Conservation (phyloP, 139 green algal genomes). For the Coccomyxa sp. region DNA sequence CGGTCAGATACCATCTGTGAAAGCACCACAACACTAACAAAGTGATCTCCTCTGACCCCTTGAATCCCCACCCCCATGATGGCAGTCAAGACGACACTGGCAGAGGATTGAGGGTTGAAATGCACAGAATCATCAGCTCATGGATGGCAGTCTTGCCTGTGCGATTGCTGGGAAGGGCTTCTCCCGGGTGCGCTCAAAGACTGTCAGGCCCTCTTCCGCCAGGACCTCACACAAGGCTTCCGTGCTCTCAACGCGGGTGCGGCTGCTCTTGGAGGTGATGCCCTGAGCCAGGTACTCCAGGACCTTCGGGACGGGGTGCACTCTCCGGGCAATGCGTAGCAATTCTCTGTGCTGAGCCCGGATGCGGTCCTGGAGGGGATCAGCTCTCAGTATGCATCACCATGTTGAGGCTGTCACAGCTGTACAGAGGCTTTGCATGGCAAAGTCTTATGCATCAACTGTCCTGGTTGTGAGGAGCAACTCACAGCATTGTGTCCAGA, state of each 20-base stretch:
- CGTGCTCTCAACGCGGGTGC: constrained; percentile 79
- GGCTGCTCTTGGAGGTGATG: constrained; percentile 86
- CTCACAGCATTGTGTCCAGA: constrained; percentile 77
- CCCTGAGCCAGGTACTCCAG: constrained; percentile 55
- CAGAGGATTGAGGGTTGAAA: background rate
- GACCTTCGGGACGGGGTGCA: constrained; percentile 47
- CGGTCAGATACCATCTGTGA: constrained; percentile 70
- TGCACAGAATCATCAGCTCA: too few species aligned
- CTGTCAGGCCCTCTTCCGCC: constrained; percentile 11
- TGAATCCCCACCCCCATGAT: too few species aligned
- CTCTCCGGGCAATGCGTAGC: constrained; percentile 40
- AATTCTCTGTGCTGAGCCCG: constrained; percentile 66
- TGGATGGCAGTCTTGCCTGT: constrained; percentile 7
- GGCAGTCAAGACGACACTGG: background rate
- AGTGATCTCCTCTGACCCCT: background rate
- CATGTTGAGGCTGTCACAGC: too few species aligned
- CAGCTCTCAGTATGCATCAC: too few species aligned
- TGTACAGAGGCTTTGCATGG: too few species aligned
- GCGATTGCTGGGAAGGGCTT: constrained; percentile 21
- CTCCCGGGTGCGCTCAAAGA: constrained; percentile 5
- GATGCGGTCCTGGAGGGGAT: constrained; percentile 49
- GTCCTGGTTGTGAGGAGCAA: background rate
- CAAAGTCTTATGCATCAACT: background rate
- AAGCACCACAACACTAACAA: background rate
- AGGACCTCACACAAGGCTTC: constrained; percentile 48